phyloP scores from a whole-genome alignment of 2,329 filamentous ascomycete species.

The Claviceps citrina region DNA sequence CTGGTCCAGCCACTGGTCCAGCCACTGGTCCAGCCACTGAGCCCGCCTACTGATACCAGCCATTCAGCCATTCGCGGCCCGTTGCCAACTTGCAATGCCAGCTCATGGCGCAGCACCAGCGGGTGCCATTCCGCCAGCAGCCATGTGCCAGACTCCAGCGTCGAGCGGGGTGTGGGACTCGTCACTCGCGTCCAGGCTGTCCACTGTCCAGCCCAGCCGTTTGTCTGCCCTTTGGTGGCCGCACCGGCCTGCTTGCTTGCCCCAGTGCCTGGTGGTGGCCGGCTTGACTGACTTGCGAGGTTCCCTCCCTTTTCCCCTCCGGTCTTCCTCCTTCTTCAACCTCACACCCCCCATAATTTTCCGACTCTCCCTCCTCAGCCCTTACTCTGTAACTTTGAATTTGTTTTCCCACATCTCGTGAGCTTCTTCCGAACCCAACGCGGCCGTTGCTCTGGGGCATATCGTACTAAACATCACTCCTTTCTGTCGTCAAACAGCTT shows the following conservation, averaged over 20 bases:
- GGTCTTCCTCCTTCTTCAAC: slow-evolving; percentile 20
- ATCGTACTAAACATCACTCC: slow-evolving; percentile 6
- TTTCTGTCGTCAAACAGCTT: slow-evolving; percentile 14
- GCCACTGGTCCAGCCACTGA: no score
- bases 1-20: no score
- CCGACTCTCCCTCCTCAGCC: slow-evolving; percentile 9
- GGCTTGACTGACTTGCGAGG: no score
- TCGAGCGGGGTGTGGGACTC: no score
- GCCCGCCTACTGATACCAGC: no score
- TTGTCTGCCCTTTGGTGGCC: no score
- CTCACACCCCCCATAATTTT: slow-evolving; percentile 10
- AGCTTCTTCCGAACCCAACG: slow-evolving; percentile 8
- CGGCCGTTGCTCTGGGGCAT: not conserved
- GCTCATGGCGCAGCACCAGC: not conserved
- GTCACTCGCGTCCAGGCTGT: not conserved
- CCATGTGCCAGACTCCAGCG: not conserved
- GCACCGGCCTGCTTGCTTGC: not conserved
- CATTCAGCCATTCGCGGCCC: no score
- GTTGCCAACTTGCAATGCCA: no score
- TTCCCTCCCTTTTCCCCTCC: slow-evolving; percentile 19
- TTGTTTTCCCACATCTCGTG: slow-evolving; percentile 8
- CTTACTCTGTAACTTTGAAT: slow-evolving; percentile 5
- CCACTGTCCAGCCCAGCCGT: no score
- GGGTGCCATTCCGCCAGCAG: not conserved
- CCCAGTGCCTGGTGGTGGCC: not conserved